phyloP scores from a whole-genome alignment of 192 early-diverging fungal genomes.

The Lobulomyces angularis region DNA sequence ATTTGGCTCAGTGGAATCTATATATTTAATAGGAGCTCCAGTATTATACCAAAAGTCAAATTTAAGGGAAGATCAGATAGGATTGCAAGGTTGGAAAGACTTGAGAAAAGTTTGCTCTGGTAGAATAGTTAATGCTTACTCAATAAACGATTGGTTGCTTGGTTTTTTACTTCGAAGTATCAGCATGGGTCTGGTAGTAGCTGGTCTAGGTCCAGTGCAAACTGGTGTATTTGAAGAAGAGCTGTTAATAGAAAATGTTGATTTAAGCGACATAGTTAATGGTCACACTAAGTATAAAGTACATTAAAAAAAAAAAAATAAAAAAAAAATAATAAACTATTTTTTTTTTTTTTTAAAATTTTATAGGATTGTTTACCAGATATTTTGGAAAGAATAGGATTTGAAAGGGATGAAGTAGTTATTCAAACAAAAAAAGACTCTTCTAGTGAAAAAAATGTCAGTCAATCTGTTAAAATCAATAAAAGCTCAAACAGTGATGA shows the following conservation, averaged over 20 bases:
- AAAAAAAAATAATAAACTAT: too few relatives aligned
- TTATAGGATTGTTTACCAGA: constrained; percentile 5
- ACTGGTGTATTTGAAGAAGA: constrained; percentile 27
- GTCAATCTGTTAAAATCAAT: too few relatives aligned
- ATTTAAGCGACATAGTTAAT: constrained; percentile 58
- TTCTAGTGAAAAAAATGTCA: too few relatives aligned
- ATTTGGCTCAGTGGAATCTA: constrained; percentile 70
- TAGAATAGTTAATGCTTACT: constrained; percentile 77
- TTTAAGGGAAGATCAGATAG: too few relatives aligned
- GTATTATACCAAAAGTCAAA: too few relatives aligned
- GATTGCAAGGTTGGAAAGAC: constrained; percentile 57
- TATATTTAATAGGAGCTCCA: constrained; percentile 74
- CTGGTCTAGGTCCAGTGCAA: constrained; percentile 58
- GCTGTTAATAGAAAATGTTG: constrained; percentile 59
- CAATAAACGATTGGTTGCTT: constrained; percentile 72
- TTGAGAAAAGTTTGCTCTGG: constrained; percentile 59
- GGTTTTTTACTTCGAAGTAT: constrained; percentile 73
- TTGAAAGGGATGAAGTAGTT: constrained; percentile 15
- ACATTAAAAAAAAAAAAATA: too few relatives aligned
- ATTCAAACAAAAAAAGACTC: too few relatives aligned
- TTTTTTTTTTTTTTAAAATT: too few relatives aligned
- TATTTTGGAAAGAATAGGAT: constrained; percentile 15
- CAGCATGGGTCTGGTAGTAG: constrained; percentile 51
- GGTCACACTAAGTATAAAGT: constrained; percentile 70
- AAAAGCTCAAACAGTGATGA: too few relatives aligned